A percentile compares a stretch with the other conserved stretches of the same genome.
These are phyloP conservation scores for Pyrenophora tritici-repentis DNA, from an alignment of 2,329 filamentous ascomycete species.

Conservation along the genomic window DNA sequence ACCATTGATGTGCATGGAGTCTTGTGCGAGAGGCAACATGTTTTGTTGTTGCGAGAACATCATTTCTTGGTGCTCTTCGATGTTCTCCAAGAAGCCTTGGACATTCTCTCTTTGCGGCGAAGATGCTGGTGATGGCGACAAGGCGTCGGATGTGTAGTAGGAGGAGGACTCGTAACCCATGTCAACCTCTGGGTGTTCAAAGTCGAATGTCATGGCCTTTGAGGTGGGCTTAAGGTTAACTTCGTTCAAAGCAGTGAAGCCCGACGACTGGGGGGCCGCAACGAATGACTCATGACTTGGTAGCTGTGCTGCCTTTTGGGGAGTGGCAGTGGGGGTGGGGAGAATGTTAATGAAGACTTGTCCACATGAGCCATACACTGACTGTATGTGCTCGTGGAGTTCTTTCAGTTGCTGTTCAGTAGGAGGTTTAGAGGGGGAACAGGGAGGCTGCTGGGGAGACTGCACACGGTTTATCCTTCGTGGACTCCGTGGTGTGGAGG, in stretches of 20 bases:
- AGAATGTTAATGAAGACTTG: slow-evolving; percentile 55
- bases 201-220: slow-evolving; percentile 47
- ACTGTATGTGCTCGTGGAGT: slow-evolving; percentile 51
- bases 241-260: slow-evolving; percentile 60
- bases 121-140: slow-evolving; percentile 51
- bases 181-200: slow-evolving; percentile 49
- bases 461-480: slow-evolving; percentile 38
- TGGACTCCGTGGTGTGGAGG: slow-evolving; percentile 43
- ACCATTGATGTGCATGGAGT: slow-evolving; percentile 28
- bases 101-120: slow-evolving; percentile 44
- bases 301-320: slow-evolving; percentile 48
- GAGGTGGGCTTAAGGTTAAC: slow-evolving; percentile 52
- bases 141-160: slow-evolving; percentile 57
- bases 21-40: slow-evolving; percentile 33
- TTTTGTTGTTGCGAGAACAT: slow-evolving; percentile 39
- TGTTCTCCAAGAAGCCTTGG: slow-evolving; percentile 43
- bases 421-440: slow-evolving; percentile 42
- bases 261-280: slow-evolving; percentile 61
- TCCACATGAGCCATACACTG: slow-evolving; percentile 50
- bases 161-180: slow-evolving; percentile 56
- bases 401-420: slow-evolving; percentile 50
- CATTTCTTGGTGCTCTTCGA: slow-evolving; percentile 41
- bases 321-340: slow-evolving; percentile 57
- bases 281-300: slow-evolving; percentile 55
- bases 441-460: slow-evolving; percentile 41